Evolutionary conservation across 176 grass and related monocot species (phyloP), one percentile per base, ranked within the genome.

Genomic region (Guadua angustifolia): DNA sequence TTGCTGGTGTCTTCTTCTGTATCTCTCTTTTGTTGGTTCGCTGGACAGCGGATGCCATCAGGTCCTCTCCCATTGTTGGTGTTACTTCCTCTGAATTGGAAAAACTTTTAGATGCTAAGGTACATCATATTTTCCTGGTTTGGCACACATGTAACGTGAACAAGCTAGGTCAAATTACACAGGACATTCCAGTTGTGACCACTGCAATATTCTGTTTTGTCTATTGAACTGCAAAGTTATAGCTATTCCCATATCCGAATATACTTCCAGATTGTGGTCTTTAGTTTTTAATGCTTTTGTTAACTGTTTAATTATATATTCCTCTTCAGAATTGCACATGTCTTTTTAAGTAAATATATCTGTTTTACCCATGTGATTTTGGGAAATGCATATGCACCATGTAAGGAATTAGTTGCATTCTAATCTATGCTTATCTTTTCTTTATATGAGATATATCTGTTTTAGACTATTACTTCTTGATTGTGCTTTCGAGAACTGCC

Each of bases 41-140:
- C 29, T 29, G 29, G 29, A 1, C 29, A 0, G 29, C 29, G 29
- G 29, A 29, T 29, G 29, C 29, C 29, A 29, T 29, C 29, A 29
- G 29, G 35, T n/a, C n/a, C n/a, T n/a, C n/a, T n/a, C n/a, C n/a
- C n/a, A n/a, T n/a, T n/a, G n/a, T n/a, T n/a, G n/a, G n/a, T n/a
- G n/a, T n/a, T n/a, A n/a, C n/a, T n/a, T 71, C 95, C 46, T 82
- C 89, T 75, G 87, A 95, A 71, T 80, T 98, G 64, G 95, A 98
- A 80, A 87, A 73, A 57, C 86, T 90, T 76, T 82, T 98, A 81
- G 83, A 93, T 93, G 80, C 95, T 52, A 93, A 95, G 89, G 92
- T 98, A 87, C 21, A 85, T 43, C 16, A 46, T 51, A 60, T 43
- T 69, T 80, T 71, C 25, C 53, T 77, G 38, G 19, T 77, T 71